phyloP scores from a whole-genome alignment of 2,329 filamentous ascomycete genomes.

The Trichoderma arundinaceum region DNA sequence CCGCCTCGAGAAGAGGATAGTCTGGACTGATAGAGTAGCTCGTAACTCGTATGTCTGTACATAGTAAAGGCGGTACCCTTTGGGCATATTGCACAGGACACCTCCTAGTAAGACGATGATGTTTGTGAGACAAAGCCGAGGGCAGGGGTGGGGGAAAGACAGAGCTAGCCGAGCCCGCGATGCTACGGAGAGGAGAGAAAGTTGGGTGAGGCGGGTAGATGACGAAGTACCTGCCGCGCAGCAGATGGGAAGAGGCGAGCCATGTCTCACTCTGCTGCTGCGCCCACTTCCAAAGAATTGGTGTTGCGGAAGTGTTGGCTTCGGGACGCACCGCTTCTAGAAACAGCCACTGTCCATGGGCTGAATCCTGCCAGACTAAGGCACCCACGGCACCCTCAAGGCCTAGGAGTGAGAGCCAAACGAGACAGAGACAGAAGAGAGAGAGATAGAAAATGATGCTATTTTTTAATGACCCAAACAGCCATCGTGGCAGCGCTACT shows the following conservation, averaged over 20 bases:
- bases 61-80: background rate
- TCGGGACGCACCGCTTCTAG: conserved; percentile 30
- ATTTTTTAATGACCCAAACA: too few species aligned
- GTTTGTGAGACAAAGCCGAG: conserved; percentile 2
- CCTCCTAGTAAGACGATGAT: background rate
- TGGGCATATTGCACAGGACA: background rate
- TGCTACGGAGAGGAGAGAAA: too few species aligned
- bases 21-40: background rate
- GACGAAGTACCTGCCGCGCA: background rate
- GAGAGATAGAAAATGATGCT: too few species aligned
- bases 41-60: conserved; percentile 22
- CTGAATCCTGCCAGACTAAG: conserved; percentile 16
- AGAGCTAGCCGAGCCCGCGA: conserved; percentile 20
- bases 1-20: background rate
- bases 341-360: conserved; percentile 20
- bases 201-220: conserved; percentile 1
- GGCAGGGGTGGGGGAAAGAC: conserved; percentile 14
- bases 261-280: background rate
- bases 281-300: background rate
- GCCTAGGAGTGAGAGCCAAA: background rate
- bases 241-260: background rate
- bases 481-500: conserved; percentile 4
- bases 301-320: conserved; percentile 16
- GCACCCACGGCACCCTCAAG: background rate
- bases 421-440: too few species aligned